These are phyloP conservation scores for Colletotrichum phormii DNA, from an alignment of 2,329 filamentous ascomycete species.

Conservation along the genomic window DNA sequence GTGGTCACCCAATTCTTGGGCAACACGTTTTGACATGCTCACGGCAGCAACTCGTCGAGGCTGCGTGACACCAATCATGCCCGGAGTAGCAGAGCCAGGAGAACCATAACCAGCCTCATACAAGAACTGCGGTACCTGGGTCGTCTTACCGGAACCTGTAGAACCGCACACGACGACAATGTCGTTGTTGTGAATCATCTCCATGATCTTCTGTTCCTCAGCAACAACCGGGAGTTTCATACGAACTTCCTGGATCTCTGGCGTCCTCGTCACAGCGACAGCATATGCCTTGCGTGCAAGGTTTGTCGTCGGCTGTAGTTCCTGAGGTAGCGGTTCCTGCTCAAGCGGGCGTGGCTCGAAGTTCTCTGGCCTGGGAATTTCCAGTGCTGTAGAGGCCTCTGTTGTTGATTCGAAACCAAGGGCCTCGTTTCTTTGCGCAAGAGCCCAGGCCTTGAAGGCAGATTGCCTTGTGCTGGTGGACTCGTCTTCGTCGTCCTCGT, in stretches of 20 bases:
- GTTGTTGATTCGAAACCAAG: slow-evolving; percentile 71
- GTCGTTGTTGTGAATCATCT: slow-evolving; percentile 92
- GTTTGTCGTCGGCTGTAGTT: slow-evolving; percentile 71
- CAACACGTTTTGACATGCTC: slow-evolving; percentile 94
- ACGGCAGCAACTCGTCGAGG: slow-evolving; percentile 94
- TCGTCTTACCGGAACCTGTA: slow-evolving; percentile 97
- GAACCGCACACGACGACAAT: slow-evolving; percentile 93
- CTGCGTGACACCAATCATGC: slow-evolving; percentile 95
- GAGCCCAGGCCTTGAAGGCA: slow-evolving; percentile 95
- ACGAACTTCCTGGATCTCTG: slow-evolving; percentile 82
- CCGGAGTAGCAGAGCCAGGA: slow-evolving; percentile 80
- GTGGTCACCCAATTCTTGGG: slow-evolving; percentile 83
- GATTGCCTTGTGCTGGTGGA: slow-evolving; percentile 56
- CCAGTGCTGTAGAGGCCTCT: slow-evolving; percentile 53
- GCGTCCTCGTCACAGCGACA: slow-evolving; percentile 75
- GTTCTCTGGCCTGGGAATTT: slow-evolving; percentile 67
- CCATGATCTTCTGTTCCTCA: slow-evolving; percentile 98
- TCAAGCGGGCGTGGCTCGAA: slow-evolving; percentile 77
- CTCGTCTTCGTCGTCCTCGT: slow-evolving; percentile 44
- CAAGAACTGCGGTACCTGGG: slow-evolving; percentile 95
- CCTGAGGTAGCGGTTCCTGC: slow-evolving; percentile 76
- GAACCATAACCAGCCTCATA: slow-evolving; percentile 94
- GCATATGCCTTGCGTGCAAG: slow-evolving; percentile 79
- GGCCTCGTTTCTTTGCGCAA: slow-evolving; percentile 85
- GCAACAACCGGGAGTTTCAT: slow-evolving; percentile 89